Conservation (phyloP, 1,284 basidiomycete genomes). For the Apiotrichum laibachii region DNA sequence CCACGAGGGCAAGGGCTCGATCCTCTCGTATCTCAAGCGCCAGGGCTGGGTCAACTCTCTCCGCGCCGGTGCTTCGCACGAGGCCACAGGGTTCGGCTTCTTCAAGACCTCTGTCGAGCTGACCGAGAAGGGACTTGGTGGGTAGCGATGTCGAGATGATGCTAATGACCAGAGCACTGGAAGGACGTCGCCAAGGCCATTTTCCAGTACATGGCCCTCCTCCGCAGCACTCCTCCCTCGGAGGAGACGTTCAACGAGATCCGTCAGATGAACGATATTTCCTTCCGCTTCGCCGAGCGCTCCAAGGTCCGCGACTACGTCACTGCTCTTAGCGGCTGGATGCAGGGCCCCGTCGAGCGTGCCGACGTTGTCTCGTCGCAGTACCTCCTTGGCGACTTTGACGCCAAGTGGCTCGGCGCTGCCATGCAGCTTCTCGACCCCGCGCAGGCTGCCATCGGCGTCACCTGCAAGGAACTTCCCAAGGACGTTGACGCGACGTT, state of each 20-base stretch:
- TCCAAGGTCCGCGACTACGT: conserved; percentile 74
- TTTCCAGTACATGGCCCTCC: conserved; percentile 84
- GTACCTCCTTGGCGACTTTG: conserved; percentile 74
- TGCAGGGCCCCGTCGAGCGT: conserved; percentile 66
- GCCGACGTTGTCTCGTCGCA: conserved; percentile 75
- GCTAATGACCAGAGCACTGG: conserved; percentile 63
- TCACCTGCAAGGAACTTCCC: conserved; percentile 57
- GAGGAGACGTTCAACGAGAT: conserved; percentile 77
- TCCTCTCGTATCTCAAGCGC: conserved; percentile 86
- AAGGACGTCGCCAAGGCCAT: conserved; percentile 67
- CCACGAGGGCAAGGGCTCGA: conserved; percentile 92
- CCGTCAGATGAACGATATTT: conserved; percentile 67
- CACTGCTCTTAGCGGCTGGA: conserved; percentile 69
- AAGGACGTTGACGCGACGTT: conserved; percentile 61
- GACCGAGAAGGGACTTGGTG: conserved; percentile 82
- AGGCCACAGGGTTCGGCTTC: conserved; percentile 74
- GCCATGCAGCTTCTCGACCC: conserved; percentile 67
- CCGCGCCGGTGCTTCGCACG: conserved; percentile 67
- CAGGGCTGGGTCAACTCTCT: conserved; percentile 87
- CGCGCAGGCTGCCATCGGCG: conserved; percentile 52
- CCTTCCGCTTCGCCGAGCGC: conserved; percentile 89
- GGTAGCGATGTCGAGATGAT: conserved; percentile 39
- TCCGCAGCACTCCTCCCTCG: conserved; percentile 66
- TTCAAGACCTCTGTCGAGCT: conserved; percentile 81
- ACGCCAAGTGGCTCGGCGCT: conserved; percentile 49